Evolutionary conservation across 805 yeast species (phyloP).

Genomic region (Tetrapisispora fleetii): DNA sequence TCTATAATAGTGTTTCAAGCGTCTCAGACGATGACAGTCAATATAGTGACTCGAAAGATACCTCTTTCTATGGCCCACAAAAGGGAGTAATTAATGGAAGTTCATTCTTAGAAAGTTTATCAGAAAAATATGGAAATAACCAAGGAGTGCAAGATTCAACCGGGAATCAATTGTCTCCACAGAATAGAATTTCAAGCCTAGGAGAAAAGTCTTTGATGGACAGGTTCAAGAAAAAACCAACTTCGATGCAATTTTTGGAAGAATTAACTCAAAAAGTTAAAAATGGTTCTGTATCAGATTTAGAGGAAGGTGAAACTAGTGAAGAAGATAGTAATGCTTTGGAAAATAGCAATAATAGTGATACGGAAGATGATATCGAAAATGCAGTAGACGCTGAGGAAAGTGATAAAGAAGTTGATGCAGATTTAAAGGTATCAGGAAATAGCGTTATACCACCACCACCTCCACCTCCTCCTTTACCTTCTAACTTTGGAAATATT

Average conservation of each 20-base stretch:
- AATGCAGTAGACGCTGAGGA: background rate
- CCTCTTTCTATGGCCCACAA: background rate
- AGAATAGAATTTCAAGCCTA: constrained; percentile 1
- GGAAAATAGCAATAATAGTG: background rate
- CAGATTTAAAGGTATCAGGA: constrained; percentile 2
- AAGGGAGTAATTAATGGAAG: constrained; percentile 9
- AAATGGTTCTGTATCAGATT: background rate
- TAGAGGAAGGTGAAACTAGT: background rate
- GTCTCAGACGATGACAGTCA: constrained; percentile 7
- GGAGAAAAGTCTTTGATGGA: constrained; percentile 21
- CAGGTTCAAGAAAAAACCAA: constrained; percentile 21
- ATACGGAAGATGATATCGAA: background rate
- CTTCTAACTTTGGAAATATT: constrained; percentile 8
- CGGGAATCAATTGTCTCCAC: constrained; percentile 2
- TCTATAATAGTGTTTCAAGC: background rate
- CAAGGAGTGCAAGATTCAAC: constrained; percentile 6
- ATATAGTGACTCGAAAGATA: constrained; percentile 1
- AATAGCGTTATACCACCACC: constrained; percentile 13
- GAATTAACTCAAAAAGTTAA: constrained; percentile 19
- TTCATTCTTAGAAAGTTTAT: constrained; percentile 25
- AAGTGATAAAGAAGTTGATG: background rate
- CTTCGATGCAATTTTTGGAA: constrained; percentile 17
- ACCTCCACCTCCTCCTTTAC: constrained; percentile 13
- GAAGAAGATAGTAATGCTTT: background rate
- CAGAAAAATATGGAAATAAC: constrained; percentile 28